Base-by-base conservation (phyloP, 495 filamentous ascomycete genomes). In the Hypoxylon intermedium region DNA sequence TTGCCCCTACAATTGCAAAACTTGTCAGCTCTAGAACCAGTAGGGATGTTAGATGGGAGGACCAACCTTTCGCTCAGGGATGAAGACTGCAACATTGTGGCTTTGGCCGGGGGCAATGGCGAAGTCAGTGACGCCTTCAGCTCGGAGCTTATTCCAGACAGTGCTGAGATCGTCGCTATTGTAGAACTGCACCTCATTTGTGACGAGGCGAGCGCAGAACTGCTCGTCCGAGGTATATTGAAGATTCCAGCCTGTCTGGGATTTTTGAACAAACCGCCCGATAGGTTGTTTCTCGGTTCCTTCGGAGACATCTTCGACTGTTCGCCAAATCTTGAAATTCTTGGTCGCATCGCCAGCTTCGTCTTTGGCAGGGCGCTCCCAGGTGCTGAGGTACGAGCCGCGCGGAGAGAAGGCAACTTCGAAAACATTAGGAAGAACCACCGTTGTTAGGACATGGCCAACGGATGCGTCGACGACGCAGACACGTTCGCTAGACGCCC, bases 181-280 rank as follows among this genome's bases (percentile, higher is more conserved):
- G 78, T 92, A 98, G 75, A 98, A 96, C 68, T 98, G 94, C 34
- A 98, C 90, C 76, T 97, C 92, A 73, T 97, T 98, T 72, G 91
- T 96, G 67, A 98, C 95, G 30, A 87, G 80, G 47, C 94, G 92
- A 53, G 93, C 94, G 74, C 94, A 98, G 69, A 88, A 90, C 65
- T 82, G 79, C 82, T 98, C 94, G 72, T 98, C 94, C 55, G 83
- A 82, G 23, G 92, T 97, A 72, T 97, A 98, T 75, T 98, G 95
- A 71, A 98, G 80, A 76, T 96, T 97, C 94, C 93, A 98, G 69
- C 92, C 91, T 13, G 90, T 92, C 78, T 93, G 90, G 50, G 85
- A 89, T 77, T 97, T 97, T 75, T 98, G 93, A 63, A 98, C 94
- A 69, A 92, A 98, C 60, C 83, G 79, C 55, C 92, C 92, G 28